phyloP scores from a whole-genome alignment of 139 green algal species.

The Coelastrella sp. region DNA sequence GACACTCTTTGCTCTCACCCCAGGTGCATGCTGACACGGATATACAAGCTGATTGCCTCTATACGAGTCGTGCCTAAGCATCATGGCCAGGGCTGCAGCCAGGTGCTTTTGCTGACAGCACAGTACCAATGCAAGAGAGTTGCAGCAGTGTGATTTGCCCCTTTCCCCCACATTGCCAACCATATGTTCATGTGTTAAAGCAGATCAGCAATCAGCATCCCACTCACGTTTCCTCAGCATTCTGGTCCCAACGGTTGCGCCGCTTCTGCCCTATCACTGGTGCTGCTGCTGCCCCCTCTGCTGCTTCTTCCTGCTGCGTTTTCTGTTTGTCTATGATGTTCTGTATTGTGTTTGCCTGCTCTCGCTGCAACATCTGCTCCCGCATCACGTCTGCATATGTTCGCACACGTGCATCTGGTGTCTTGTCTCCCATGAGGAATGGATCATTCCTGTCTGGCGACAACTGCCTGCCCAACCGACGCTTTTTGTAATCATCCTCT shows the following conservation, averaged over 20 bases:
- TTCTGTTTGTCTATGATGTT: constrained; percentile 91
- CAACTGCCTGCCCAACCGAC: constrained; percentile 85
- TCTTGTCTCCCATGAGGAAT: constrained; percentile 90
- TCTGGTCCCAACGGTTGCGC: constrained; percentile 90
- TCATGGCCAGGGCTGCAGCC: no score
- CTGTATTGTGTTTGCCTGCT: constrained; percentile 93
- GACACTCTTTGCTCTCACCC: no score
- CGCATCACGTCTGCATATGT: constrained; percentile 95
- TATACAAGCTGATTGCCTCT: no score
- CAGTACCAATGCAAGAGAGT: no score
- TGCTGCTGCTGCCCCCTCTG: constrained; percentile 44
- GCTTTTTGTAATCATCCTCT: constrained; percentile 91
- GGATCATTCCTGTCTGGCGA: constrained; percentile 93
- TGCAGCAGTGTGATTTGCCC: neutral
- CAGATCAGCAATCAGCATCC: no score
- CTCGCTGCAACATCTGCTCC: constrained; percentile 82
- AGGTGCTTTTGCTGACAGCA: no score
- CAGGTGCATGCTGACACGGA: no score
- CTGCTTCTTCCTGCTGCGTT: constrained; percentile 64
- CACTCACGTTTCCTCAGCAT: constrained; percentile 48
- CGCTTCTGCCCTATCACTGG: constrained; percentile 66
- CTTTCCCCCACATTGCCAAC: neutral
- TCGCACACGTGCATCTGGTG: constrained; percentile 77
- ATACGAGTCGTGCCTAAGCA: no score
- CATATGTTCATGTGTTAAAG: no score